These are phyloP conservation scores for Hypoxylon sp. DNA, from an alignment of 2,329 filamentous ascomycete species.

Conservation along the genomic window DNA sequence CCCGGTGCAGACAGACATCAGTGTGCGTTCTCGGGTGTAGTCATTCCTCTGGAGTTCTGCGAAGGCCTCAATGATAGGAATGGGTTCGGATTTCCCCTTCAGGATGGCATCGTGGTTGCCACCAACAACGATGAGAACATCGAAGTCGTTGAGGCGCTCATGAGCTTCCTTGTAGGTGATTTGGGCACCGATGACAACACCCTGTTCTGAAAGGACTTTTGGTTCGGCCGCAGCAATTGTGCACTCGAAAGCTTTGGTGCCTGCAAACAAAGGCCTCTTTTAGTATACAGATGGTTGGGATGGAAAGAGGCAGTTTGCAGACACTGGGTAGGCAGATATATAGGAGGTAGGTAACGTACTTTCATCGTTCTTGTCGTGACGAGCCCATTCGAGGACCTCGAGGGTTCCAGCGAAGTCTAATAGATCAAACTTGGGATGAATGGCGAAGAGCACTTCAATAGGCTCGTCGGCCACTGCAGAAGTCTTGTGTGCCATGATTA, in stretches of 20 bases:
- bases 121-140: slow-evolving; percentile 83
- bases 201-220: slow-evolving; percentile 72
- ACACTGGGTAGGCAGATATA: slow-evolving; percentile 4
- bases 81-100: slow-evolving; percentile 77
- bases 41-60: slow-evolving; percentile 85
- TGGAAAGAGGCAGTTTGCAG: slow-evolving; percentile 21
- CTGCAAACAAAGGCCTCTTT: slow-evolving; percentile 54
- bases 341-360: slow-evolving; percentile 59
- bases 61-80: slow-evolving; percentile 81
- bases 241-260: slow-evolving; percentile 70
- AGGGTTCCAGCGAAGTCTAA: slow-evolving; percentile 71
- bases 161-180: slow-evolving; percentile 85
- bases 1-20: slow-evolving; percentile 85
- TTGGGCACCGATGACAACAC: slow-evolving; percentile 79
- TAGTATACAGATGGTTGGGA: slow-evolving; percentile 23
- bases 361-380: slow-evolving; percentile 67
- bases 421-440: slow-evolving; percentile 72
- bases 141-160: slow-evolving; percentile 80
- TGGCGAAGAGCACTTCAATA: slow-evolving; percentile 72
- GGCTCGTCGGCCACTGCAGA: slow-evolving; percentile 72
- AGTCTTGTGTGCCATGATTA: slow-evolving; percentile 69
- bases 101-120: slow-evolving; percentile 76
- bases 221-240: slow-evolving; percentile 69
- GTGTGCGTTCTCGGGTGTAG: slow-evolving; percentile 82
- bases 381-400: slow-evolving; percentile 66